phyloP scores from a whole-genome alignment of 352 stramenopile species.

The Globisporangium viniferum region DNA sequence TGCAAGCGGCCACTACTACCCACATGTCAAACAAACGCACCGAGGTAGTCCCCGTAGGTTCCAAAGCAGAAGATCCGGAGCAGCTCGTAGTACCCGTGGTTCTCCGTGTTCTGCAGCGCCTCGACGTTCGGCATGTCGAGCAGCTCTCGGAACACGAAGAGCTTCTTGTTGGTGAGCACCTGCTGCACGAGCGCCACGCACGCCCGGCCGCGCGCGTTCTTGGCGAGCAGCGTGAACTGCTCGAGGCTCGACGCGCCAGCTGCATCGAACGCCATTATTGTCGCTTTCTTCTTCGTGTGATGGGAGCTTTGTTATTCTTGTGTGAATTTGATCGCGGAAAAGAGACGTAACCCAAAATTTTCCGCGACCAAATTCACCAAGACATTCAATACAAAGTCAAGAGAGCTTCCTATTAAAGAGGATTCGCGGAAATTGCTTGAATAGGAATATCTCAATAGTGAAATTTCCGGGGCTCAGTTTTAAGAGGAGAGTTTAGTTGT shows the following conservation, averaged over 20 bases:
- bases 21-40: constrained; percentile 25
- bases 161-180: constrained; percentile 89
- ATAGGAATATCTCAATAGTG: too few relatives aligned
- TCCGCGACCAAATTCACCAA: too few relatives aligned
- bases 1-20: not conserved
- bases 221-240: constrained; percentile 92
- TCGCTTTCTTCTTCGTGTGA: not conserved
- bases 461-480: too few relatives aligned
- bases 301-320: not conserved
- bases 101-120: constrained; percentile 67
- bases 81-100: constrained; percentile 75
- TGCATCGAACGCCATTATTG: constrained; percentile 63
- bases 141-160: constrained; percentile 93
- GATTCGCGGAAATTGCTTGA: too few relatives aligned
- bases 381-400: too few relatives aligned
- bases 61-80: constrained; percentile 91
- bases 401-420: too few relatives aligned
- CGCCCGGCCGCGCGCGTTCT: constrained; percentile 86
- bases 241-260: constrained; percentile 74
- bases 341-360: too few relatives aligned
- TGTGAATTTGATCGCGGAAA: not conserved
- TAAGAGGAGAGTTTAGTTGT: too few relatives aligned
- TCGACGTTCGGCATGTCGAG: constrained; percentile 90
- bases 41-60: constrained; percentile 80
- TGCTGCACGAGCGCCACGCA: constrained; percentile 92